A percentile compares a stretch with the other conserved stretches of the same genome.
Evolutionary conservation across 1,284 basidiomycete species (phyloP).

Genomic region (Bjerkandera adusta): DNA sequence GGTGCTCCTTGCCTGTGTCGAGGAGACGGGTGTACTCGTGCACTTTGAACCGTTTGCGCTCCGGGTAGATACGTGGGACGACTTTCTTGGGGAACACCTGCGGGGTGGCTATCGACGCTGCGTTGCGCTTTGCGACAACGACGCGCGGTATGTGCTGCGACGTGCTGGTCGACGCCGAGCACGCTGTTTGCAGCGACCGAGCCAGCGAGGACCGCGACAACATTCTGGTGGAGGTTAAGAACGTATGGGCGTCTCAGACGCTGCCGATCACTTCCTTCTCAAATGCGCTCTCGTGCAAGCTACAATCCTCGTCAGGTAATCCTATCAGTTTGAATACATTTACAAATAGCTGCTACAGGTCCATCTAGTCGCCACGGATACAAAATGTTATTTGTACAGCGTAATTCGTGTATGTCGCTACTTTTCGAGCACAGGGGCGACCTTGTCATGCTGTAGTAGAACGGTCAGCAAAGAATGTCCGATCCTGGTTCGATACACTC

Average conservation of each 20-base stretch:
- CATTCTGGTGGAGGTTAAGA: conserved; percentile 12
- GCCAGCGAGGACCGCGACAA: conserved; percentile 10
- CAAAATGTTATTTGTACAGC: background rate
- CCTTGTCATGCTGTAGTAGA: conserved; percentile 1
- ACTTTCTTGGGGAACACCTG: conserved; percentile 47
- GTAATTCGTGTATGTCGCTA: background rate
- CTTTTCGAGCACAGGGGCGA: conserved; percentile 7
- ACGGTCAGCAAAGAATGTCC: background rate
- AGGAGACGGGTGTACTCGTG: conserved; percentile 71
- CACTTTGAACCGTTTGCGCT: conserved; percentile 75
- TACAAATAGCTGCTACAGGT: background rate
- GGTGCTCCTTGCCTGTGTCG: conserved; percentile 46
- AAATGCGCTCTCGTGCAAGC: background rate
- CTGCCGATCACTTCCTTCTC: background rate
- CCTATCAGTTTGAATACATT: background rate
- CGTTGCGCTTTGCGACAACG: conserved; percentile 31
- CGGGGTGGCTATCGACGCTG: conserved; percentile 57
- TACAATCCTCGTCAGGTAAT: background rate
- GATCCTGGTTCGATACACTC: conserved; percentile 7
- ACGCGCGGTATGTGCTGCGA: conserved; percentile 7
- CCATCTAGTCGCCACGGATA: background rate
- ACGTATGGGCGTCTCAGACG: conserved; percentile 6
- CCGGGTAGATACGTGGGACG: conserved; percentile 59
- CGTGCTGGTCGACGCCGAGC: conserved; percentile 6
- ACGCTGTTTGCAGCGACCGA: conserved; percentile 8